Evolutionary conservation across 108 stramenopile genomes (phyloP).

Genomic region (Cyclotella cryptica): DNA sequence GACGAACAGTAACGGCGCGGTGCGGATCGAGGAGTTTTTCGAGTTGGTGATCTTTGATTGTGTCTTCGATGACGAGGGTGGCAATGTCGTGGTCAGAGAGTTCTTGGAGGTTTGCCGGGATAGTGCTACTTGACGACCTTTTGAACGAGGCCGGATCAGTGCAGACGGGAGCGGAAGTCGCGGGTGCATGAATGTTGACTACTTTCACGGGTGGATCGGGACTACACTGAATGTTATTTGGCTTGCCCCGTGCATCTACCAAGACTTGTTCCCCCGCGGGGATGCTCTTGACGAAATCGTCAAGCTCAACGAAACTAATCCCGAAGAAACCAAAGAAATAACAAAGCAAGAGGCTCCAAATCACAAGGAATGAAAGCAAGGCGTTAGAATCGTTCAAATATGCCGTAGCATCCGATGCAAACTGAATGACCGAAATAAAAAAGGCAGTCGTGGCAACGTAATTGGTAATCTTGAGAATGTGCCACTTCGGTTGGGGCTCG

Average conservation of each 20-base stretch:
- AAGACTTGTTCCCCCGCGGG: constrained; percentile 21
- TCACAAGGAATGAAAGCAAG: constrained; percentile 70
- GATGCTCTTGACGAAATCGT: constrained; percentile 50
- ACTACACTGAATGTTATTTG: neutral
- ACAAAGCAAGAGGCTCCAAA: constrained; percentile 82
- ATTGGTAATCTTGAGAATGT: constrained; percentile 79
- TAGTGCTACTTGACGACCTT: constrained; percentile 13
- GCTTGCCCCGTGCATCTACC: neutral
- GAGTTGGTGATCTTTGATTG: constrained; percentile 95
- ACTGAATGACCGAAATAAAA: constrained; percentile 63
- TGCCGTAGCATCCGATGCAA: constrained; percentile 63
- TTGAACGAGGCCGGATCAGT: constrained; percentile 68
- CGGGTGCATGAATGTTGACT: constrained; percentile 69
- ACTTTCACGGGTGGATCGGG: constrained; percentile 44
- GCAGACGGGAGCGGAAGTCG: constrained; percentile 79
- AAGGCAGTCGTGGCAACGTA: constrained; percentile 62
- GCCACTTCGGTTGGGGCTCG: constrained; percentile 80
- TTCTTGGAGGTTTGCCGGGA: constrained; percentile 57
- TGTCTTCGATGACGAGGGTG: constrained; percentile 72
- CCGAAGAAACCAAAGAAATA: constrained; percentile 99
- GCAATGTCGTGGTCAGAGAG: constrained; percentile 76
- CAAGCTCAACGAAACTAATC: constrained; percentile 85
- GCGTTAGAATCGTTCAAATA: constrained; percentile 69
- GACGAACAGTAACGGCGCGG: constrained; percentile 93
- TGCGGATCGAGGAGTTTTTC: constrained; percentile 92